phyloP scores from a whole-genome alignment of 768 basidiomycete genomes.

The Mycena capillaripes region DNA sequence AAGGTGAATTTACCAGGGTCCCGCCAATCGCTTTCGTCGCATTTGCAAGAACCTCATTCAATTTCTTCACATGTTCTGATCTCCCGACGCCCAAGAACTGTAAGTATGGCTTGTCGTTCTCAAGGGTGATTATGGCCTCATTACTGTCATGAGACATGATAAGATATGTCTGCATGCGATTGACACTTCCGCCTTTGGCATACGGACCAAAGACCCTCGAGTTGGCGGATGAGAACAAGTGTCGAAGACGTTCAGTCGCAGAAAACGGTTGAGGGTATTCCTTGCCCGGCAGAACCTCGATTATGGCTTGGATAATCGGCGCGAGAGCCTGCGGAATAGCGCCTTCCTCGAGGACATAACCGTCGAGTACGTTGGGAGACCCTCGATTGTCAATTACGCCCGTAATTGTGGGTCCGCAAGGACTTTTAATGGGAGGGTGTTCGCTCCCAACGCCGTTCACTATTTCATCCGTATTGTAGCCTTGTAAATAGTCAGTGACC shows the following conservation, averaged over 20 bases:
- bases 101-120: conserved; percentile 34
- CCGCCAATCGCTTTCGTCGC: conserved; percentile 38
- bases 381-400: conserved; percentile 38
- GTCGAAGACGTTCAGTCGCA: conserved; percentile 16
- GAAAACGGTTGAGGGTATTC: conserved; percentile 14
- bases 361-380: conserved; percentile 36
- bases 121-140: conserved; percentile 29
- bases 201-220: conserved; percentile 35
- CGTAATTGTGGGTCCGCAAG: conserved; percentile 37
- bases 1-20: conserved; percentile 33
- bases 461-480: conserved; percentile 37
- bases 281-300: conserved; percentile 34
- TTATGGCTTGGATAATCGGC: conserved; percentile 34
- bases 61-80: conserved; percentile 29
- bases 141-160: conserved; percentile 41
- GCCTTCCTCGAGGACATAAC: conserved; percentile 39
- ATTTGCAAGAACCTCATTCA: conserved; percentile 32
- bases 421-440: conserved; percentile 22
- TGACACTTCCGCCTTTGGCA: conserved; percentile 22
- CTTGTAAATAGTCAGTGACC: conserved; percentile 9
- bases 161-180: conserved; percentile 38
- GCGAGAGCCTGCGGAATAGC: conserved; percentile 36
- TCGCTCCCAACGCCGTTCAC: conserved; percentile 35
- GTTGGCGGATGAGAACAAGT: conserved; percentile 19
- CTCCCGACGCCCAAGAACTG: conserved; percentile 38